These are phyloP conservation scores for Ganoderma lucidum DNA, from an alignment of 1,284 basidiomycete species.

Conservation along the genomic window DNA sequence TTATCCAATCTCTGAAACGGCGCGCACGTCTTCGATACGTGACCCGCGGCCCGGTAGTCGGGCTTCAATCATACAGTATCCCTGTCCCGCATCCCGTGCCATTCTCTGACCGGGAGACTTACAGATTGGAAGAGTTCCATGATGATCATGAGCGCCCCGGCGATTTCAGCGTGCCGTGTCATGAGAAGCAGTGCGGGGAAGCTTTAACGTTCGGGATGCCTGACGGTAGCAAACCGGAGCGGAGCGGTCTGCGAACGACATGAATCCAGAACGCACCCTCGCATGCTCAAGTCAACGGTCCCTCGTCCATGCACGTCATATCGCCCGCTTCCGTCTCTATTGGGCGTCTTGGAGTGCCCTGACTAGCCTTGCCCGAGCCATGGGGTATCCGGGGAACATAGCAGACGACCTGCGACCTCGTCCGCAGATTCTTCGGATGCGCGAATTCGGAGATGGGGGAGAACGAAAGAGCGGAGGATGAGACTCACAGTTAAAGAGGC, in stretches of 20 bases:
- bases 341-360: background rate
- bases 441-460: background rate
- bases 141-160: background rate
- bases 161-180: background rate
- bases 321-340: background rate
- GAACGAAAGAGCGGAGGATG: background rate
- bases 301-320: background rate
- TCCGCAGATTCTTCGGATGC: background rate
- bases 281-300: background rate
- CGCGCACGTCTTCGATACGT: background rate
- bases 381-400: background rate
- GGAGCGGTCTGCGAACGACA: background rate
- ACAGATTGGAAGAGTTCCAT: background rate
- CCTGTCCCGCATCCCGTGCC: background rate
- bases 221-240: background rate
- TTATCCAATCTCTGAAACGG: background rate
- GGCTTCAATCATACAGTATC: background rate
- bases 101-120: background rate
- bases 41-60: background rate
- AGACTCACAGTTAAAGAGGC: slow-evolving; percentile 18
- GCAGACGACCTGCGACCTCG: background rate
- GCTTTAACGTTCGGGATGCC: background rate
- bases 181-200: background rate
- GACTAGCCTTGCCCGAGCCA: background rate
- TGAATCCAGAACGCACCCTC: background rate